Conservation (phyloP, 169 alveolate species). For the Plasmodium falciparum region DNA sequence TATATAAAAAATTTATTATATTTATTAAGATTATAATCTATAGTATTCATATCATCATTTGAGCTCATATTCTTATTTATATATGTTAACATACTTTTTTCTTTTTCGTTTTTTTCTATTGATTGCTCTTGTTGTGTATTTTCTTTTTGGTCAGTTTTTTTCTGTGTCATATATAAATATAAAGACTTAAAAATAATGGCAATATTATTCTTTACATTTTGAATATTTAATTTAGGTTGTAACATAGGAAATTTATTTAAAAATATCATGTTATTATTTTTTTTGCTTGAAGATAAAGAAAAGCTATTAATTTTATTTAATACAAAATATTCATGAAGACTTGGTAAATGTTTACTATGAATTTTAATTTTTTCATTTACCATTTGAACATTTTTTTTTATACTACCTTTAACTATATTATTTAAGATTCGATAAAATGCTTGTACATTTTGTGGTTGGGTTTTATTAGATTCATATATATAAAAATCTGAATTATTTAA, state of each 20-base stretch:
- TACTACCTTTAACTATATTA: constrained; percentile 10
- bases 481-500: constrained; percentile 17
- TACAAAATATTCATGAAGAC: constrained; percentile 68
- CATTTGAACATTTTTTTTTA: constrained; percentile 4
- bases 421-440: constrained; percentile 44
- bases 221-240: constrained; percentile 40
- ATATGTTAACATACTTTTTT: not conserved
- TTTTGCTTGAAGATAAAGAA: constrained; percentile 33
- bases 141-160: not conserved
- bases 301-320: constrained; percentile 41
- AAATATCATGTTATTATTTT: constrained; percentile 18
- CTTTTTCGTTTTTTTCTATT: not conserved
- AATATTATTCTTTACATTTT: constrained; percentile 8
- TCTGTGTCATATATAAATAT: constrained; percentile 27
- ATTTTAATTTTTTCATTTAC: constrained; percentile 38
- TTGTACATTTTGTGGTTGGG: constrained; percentile 3
- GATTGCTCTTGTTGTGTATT: not conserved
- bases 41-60: constrained; percentile 5
- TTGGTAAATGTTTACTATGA: constrained; percentile 54
- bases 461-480: constrained; percentile 30
- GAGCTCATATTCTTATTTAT: constrained; percentile 18
- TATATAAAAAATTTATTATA: constrained; percentile 63
- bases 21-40: constrained; percentile 40
- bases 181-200: constrained; percentile 37
- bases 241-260: constrained; percentile 29